A percentile compares a stretch with the other conserved stretches of the same genome.
phyloP scores from a whole-genome alignment of 495 filamentous ascomycete species.

The Usnea hakonensis region DNA sequence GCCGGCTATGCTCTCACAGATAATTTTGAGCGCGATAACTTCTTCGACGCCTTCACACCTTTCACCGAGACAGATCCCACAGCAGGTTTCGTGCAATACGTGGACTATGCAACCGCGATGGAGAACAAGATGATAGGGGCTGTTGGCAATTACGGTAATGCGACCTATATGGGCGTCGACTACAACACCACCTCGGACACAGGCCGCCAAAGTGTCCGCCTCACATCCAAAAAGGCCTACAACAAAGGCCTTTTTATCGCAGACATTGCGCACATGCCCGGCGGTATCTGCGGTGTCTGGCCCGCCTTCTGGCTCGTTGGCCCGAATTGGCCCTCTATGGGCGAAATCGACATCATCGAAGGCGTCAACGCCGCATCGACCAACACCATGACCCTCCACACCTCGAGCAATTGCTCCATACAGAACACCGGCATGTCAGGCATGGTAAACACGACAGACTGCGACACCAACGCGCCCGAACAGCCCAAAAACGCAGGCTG shows the following conservation, averaged over 20 bases:
- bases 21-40: slow-evolving; percentile 35
- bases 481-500: slow-evolving; percentile 38
- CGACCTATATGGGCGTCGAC: slow-evolving; percentile 41
- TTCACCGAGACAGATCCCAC: slow-evolving; percentile 55
- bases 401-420: slow-evolving; percentile 47
- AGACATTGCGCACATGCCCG: slow-evolving; percentile 52
- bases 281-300: slow-evolving; percentile 48
- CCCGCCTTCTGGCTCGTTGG: slow-evolving; percentile 53
- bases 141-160: slow-evolving; percentile 27
- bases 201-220: slow-evolving; percentile 49
- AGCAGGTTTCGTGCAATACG: slow-evolving; percentile 59
- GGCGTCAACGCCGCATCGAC: slow-evolving; percentile 49
- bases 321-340: slow-evolving; percentile 56
- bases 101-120: slow-evolving; percentile 44
- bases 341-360: slow-evolving; percentile 71
- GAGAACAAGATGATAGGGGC: slow-evolving; percentile 47
- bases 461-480: slow-evolving; percentile 11
- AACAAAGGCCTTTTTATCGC: slow-evolving; percentile 50
- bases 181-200: slow-evolving; percentile 31
- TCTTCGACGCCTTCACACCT: slow-evolving; percentile 52
- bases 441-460: slow-evolving; percentile 17
- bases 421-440: slow-evolving; percentile 15
- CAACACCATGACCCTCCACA: slow-evolving; percentile 63
- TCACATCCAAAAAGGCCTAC: slow-evolving; percentile 47
- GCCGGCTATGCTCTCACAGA: slow-evolving; percentile 44